Base-by-base conservation (phyloP, 2,329 filamentous ascomycete genomes). In the Dothideomycetes sp. region DNA sequence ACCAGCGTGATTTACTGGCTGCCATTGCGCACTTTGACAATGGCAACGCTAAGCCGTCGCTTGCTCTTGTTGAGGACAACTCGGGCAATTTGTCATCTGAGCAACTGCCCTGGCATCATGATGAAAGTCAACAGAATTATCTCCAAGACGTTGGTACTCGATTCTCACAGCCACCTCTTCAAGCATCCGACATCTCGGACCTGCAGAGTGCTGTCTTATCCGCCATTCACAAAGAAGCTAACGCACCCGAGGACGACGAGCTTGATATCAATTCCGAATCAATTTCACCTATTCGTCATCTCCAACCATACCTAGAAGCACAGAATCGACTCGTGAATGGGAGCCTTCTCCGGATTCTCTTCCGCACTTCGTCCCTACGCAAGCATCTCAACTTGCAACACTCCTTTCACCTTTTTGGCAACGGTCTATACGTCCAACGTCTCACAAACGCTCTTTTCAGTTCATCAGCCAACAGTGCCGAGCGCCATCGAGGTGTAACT, bases 381-480 rank as follows among this genome's bases (percentile, higher is more conserved):
- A 65, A 74, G 2, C 87, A 96, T 54, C 64, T 96, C 0, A 68
- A 70, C 4, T 56, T 94, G 1, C 86, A 94, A 53, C 77, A 76
- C 45, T 74, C 81, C 30, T 95, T 91, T 49, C 84, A 93, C 38
- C 71, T 96, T 1, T 69, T 96, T 5, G 83, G 86, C 2, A 87
- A 91, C 51, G 87, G 87, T 5, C 70, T 84, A 12, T 95, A 95
- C 57, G 79, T 82, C 38, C 82, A 81, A 36, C 78, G 81, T 1
- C 70, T 98, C 1, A 82, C 84, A 0, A 79, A 86, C 40, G 82
- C 87, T 1, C 69, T 98, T 0, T 96, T 96, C 53, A 82, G 88
- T 45, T 78, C 86, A 0, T 16, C 31, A 9, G 10, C 19, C 18
- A 10, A 10, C 80, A 84, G 50, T 83, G 5, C 81, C 18, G 82